A percentile compares a stretch with the other conserved stretches of the same genome.
Evolutionary conservation across 768 basidiomycete species (phyloP).

Genomic region (Cystofilobasidium capitatum): DNA sequence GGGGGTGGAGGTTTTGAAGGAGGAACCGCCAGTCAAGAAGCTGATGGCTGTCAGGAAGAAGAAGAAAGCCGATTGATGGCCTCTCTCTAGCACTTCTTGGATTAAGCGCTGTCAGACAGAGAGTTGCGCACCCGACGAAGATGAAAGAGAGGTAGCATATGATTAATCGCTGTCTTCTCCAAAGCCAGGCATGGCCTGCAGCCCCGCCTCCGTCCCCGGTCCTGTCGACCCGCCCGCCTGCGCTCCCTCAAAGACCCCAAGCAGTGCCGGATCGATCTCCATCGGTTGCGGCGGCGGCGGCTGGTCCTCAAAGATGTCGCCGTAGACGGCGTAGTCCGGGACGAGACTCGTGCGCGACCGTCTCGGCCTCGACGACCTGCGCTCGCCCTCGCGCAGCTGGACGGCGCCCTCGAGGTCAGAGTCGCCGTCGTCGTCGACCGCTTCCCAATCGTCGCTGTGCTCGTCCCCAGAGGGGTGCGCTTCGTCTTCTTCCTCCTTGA

Average conservation of each 20-base stretch:
- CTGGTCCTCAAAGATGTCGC: background rate
- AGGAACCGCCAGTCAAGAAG: too few relatives aligned
- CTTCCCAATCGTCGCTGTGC: background rate
- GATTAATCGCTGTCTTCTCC: conserved; percentile 1
- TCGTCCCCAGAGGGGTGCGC: background rate
- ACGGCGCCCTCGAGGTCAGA: background rate
- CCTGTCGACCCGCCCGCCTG: too few relatives aligned
- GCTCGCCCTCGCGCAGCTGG: background rate
- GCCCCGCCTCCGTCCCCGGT: background rate
- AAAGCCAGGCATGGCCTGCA: background rate
- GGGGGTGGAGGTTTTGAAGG: too few relatives aligned
- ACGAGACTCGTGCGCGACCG: background rate
- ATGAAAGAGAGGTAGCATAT: too few relatives aligned
- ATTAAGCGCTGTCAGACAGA: too few relatives aligned
- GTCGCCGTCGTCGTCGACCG: background rate
- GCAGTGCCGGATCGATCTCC: background rate
- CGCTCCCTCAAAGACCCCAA: background rate
- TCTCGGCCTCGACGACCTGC: background rate
- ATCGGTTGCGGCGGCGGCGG: background rate
- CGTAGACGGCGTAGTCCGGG: background rate
- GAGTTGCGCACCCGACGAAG: too few relatives aligned
- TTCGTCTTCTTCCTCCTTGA: background rate
- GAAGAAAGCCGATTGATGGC: too few relatives aligned
- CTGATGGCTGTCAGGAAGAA: too few relatives aligned
- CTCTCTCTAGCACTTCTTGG: too few relatives aligned